Conservation (phyloP, 176 grass and related monocot genomes). For the Coix lacrymajobi region DNA sequence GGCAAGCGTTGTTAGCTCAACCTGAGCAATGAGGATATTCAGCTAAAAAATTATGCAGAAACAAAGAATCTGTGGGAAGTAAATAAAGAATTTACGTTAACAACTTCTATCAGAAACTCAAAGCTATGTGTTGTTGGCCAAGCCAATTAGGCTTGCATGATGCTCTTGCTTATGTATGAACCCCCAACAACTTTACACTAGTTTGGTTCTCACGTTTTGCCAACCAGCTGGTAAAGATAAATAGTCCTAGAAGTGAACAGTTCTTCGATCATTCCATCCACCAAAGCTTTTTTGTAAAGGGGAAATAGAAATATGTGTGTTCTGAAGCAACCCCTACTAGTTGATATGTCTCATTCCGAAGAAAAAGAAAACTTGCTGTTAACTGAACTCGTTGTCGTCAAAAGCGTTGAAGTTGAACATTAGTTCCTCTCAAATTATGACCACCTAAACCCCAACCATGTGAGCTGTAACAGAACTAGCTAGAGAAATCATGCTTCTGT, state of each 20-base stretch:
- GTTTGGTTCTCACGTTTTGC: conserved; percentile 10
- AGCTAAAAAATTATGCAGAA: background rate
- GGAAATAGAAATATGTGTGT: background rate
- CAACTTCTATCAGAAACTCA: background rate
- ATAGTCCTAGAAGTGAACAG: background rate
- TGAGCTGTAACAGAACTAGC: background rate
- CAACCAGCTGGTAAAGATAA: conserved; percentile 5
- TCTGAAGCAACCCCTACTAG: conserved; percentile 6
- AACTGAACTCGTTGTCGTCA: background rate
- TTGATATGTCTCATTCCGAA: background rate
- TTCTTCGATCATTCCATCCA: background rate
- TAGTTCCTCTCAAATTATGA: background rate
- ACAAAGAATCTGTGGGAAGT: background rate
- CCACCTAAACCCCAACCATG: background rate
- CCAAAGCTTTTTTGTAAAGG: background rate
- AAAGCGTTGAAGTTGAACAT: background rate
- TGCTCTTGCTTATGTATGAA: background rate
- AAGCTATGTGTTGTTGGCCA: background rate
- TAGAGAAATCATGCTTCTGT: background rate
- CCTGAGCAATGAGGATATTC: background rate
- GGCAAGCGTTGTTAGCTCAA: conserved; percentile 9
- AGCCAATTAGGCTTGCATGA: conserved; percentile 6
- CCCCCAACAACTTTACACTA: conserved; percentile 14
- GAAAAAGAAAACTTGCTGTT: background rate
- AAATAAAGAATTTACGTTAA: background rate